Percentiles rank a stretch among this genome's conserved stretches.
phyloP scores from a whole-genome alignment of 306 rosid species.

The Albizia julibrissin region DNA sequence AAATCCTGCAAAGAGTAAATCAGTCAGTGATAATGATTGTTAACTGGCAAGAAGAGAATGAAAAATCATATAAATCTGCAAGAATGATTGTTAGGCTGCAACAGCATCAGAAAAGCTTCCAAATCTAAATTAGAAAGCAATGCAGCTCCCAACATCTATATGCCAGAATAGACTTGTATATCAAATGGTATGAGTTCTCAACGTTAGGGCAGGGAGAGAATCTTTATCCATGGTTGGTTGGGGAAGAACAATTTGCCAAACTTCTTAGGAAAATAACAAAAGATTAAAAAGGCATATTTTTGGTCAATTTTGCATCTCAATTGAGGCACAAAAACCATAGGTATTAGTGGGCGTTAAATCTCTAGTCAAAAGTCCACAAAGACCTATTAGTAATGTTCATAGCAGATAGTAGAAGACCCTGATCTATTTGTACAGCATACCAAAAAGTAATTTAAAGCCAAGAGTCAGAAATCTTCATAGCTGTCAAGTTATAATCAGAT shows the following conservation, averaged over 20 bases:
- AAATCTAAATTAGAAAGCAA: slow-evolving; percentile 24
- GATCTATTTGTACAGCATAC: neutral
- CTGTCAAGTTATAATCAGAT: neutral
- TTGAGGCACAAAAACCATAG: neutral
- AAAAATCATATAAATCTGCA: neutral
- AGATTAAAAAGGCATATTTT: neutral
- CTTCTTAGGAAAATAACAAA: neutral
- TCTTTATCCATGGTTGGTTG: neutral
- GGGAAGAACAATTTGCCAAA: slow-evolving; percentile 22
- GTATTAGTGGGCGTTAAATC: neutral
- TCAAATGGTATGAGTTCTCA: neutral
- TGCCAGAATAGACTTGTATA: slow-evolving; percentile 5
- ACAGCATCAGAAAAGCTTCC: slow-evolving; percentile 14
- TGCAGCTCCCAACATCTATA: slow-evolving; percentile 4
- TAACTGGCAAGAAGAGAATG: slow-evolving; percentile 17
- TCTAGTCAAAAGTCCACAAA: neutral
- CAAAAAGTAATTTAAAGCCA: neutral
- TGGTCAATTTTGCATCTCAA: neutral
- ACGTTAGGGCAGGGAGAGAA: neutral
- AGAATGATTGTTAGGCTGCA: slow-evolving; percentile 10
- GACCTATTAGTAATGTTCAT: neutral
- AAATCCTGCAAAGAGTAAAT: slow-evolving; percentile 70
- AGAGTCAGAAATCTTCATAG: neutral
- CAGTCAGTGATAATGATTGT: slow-evolving; percentile 22
- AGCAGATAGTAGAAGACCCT: neutral